Conservation (phyloP, 148 eudicot species). For the Suaeda aralocaspica region DNA sequence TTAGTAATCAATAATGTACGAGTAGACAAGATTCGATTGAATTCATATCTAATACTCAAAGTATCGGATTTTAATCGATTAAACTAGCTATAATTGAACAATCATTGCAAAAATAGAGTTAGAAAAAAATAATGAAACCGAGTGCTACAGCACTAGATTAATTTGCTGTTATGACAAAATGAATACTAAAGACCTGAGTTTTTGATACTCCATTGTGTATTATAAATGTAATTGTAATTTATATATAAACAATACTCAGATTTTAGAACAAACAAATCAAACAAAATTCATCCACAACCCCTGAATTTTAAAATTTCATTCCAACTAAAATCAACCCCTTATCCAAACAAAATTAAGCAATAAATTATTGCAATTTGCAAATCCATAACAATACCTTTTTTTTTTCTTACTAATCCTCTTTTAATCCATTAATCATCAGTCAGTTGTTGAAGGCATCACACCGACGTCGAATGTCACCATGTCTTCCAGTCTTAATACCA, state of each 20-base stretch:
- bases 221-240: not conserved
- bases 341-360: too few relatives aligned
- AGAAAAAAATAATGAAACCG: too few relatives aligned
- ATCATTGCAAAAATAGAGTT: too few relatives aligned
- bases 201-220: not conserved
- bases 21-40: too few relatives aligned
- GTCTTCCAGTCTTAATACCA: constrained; percentile 57
- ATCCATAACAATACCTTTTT: not conserved
- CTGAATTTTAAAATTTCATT: not conserved
- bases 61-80: too few relatives aligned
- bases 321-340: not conserved
- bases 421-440: too few relatives aligned
- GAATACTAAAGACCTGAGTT: too few relatives aligned
- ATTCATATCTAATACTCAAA: too few relatives aligned
- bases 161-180: too few relatives aligned
- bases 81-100: too few relatives aligned
- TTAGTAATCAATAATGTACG: too few relatives aligned
- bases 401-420: not conserved
- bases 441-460: constrained; percentile 63
- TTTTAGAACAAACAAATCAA: not conserved
- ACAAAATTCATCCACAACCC: not conserved
- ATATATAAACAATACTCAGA: not conserved
- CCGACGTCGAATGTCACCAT: constrained; percentile 70
- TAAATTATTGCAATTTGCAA: not conserved
- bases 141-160: too few relatives aligned